Evolutionary conservation across 1,284 basidiomycete genomes (phyloP).

Genomic region (Sanghuangporus sanghuang): DNA sequence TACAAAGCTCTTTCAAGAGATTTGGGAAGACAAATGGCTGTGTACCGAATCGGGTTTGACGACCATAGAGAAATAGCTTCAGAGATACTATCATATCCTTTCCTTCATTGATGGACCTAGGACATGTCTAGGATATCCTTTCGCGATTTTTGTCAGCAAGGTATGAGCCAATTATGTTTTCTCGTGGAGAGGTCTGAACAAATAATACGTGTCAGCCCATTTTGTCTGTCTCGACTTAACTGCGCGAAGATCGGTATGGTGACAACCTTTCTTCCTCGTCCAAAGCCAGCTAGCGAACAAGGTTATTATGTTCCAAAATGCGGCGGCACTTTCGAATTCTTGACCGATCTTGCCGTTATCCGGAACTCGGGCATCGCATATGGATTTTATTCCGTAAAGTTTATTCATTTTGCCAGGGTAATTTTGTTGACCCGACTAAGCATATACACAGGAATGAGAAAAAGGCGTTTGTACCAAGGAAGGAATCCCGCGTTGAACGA

Average conservation of each 20-base stretch:
- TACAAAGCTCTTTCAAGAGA: background rate
- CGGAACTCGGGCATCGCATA: background rate
- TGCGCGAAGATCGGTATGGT: background rate
- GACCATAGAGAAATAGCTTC: background rate
- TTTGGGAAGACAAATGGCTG: constrained; percentile 11
- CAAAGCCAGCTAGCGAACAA: too few relatives aligned
- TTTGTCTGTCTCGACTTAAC: background rate
- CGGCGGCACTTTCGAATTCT: too few relatives aligned
- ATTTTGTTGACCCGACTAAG: background rate
- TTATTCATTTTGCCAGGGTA: background rate
- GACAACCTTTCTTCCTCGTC: too few relatives aligned
- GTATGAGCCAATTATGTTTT: background rate
- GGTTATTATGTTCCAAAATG: too few relatives aligned
- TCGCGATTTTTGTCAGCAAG: constrained; percentile 13
- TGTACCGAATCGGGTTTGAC: constrained; percentile 2
- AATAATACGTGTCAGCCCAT: too few relatives aligned
- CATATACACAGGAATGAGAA: background rate
- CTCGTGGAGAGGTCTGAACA: too few relatives aligned
- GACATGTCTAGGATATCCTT: constrained; percentile 13
- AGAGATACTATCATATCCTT: constrained; percentile 11
- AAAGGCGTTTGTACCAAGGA: background rate
- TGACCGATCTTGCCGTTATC: background rate
- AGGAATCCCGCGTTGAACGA: background rate
- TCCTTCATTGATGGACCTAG: constrained; percentile 14
- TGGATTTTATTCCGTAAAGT: background rate